Percentiles rank a stretch among this genome's conserved stretches.
Conservation (phyloP, 805 yeast genomes). For the Sungouiozyma intestinalis region DNA sequence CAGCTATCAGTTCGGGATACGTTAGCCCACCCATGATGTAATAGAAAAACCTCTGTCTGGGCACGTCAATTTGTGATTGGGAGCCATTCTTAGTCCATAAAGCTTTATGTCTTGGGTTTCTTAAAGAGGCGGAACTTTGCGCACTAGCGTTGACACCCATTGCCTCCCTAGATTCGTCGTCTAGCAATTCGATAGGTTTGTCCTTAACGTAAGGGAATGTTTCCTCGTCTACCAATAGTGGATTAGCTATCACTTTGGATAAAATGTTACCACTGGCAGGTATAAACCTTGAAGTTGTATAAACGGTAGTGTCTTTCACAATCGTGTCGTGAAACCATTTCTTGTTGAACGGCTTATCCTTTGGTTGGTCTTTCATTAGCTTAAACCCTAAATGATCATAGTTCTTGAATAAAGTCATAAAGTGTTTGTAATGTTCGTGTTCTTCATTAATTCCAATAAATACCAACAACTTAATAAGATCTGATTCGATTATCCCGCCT, state of each 20-base stretch:
- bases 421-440: constrained; percentile 32
- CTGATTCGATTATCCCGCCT: constrained; percentile 69
- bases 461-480: constrained; percentile 55
- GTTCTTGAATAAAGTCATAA: constrained; percentile 47
- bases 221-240: constrained; percentile 39
- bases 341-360: constrained; percentile 37
- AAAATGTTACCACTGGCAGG: constrained; percentile 59
- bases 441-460: constrained; percentile 38
- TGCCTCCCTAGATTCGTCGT: constrained; percentile 28
- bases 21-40: constrained; percentile 89
- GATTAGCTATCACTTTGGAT: constrained; percentile 39
- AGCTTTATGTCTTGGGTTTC: constrained; percentile 64
- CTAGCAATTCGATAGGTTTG: constrained; percentile 46
- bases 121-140: constrained; percentile 40
- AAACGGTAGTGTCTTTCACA: constrained; percentile 29
- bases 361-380: constrained; percentile 35
- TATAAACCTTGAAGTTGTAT: constrained; percentile 59
- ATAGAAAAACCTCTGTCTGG: constrained; percentile 62
- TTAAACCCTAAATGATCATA: constrained; percentile 49
- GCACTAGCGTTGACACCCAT: constrained; percentile 25
- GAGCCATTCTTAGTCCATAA: constrained; percentile 54
- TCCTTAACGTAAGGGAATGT: constrained; percentile 68
- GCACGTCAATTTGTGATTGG: constrained; percentile 21
- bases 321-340: constrained; percentile 45
- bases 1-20: constrained; percentile 65